Conservation (phyloP, 164 flowering plant genomes). For the Vitis riparia region DNA sequence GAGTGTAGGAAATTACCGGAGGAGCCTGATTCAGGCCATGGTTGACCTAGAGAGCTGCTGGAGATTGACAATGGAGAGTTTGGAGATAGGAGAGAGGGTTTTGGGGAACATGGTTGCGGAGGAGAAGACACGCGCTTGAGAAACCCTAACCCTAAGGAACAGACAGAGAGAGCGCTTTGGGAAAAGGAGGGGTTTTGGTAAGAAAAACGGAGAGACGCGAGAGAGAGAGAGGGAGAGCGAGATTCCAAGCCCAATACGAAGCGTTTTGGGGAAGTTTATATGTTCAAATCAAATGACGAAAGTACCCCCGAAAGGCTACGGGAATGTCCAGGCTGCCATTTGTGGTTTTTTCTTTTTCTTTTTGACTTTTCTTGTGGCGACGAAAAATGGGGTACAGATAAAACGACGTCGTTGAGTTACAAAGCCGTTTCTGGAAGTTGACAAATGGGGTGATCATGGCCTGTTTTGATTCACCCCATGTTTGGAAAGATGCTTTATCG, state of each 20-base stretch:
- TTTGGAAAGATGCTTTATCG: too few relatives aligned
- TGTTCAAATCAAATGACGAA: neutral
- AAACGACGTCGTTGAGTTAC: too few relatives aligned
- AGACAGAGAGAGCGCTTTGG: neutral
- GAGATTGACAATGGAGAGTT: constrained; percentile 7
- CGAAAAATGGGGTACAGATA: too few relatives aligned
- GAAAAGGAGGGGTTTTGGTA: too few relatives aligned
- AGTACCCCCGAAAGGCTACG: neutral
- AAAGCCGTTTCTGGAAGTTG: too few relatives aligned
- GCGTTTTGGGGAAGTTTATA: constrained; percentile 3
- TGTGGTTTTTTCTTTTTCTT: too few relatives aligned
- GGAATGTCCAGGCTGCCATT: neutral
- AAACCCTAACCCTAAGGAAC: constrained; percentile 34
- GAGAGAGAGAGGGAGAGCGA: constrained; percentile 10
- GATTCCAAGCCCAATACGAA: constrained; percentile 2
- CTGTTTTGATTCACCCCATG: too few relatives aligned
- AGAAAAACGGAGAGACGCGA: too few relatives aligned
- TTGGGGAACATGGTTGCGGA: constrained; percentile 23
- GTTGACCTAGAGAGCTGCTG: constrained; percentile 4
- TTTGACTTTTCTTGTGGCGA: too few relatives aligned
- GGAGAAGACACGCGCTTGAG: constrained; percentile 25
- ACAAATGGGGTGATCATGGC: too few relatives aligned
- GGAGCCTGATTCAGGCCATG: constrained; percentile 8
- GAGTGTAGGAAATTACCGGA: constrained; percentile 1
- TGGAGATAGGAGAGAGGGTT: constrained; percentile 5